A percentile compares a stretch with the other conserved stretches of the same genome.
phyloP scores from a whole-genome alignment of 2,329 filamentous ascomycete species.

The Ophiognomonia clavigignenti-juglandacearum region DNA sequence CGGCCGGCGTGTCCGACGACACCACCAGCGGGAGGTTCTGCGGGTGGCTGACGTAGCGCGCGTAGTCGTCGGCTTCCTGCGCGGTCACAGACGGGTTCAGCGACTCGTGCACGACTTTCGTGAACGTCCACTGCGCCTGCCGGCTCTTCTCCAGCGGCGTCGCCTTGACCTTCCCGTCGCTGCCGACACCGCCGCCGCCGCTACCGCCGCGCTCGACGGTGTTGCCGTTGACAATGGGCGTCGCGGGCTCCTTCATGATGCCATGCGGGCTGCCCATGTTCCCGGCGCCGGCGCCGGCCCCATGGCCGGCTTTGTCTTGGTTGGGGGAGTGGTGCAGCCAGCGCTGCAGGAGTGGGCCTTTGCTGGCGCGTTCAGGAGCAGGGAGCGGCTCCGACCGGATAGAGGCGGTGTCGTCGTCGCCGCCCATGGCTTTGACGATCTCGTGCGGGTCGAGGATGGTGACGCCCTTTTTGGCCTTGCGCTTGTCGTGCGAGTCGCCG shows the following conservation, averaged over 20 bases:
- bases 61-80: conserved; percentile 79
- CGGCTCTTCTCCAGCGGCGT: conserved; percentile 70
- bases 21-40: conserved; percentile 81
- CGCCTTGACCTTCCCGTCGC: conserved; percentile 41
- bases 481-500: conserved; percentile 55
- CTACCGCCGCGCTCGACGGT: conserved; percentile 8
- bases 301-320: conserved; percentile 28
- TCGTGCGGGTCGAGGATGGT: conserved; percentile 61
- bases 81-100: conserved; percentile 76
- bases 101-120: conserved; percentile 78
- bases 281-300: too few relatives aligned
- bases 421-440: conserved; percentile 25
- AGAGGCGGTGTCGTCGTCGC: conserved; percentile 37
- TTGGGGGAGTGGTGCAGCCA: conserved; percentile 51
- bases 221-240: conserved; percentile 18
- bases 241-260: conserved; percentile 52
- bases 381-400: conserved; percentile 30
- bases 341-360: conserved; percentile 52
- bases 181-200: too few relatives aligned
- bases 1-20: conserved; percentile 56
- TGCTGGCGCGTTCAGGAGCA: conserved; percentile 29
- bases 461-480: conserved; percentile 61
- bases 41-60: conserved; percentile 82
- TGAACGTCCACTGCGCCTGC: conserved; percentile 82
- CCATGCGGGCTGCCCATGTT: conserved; percentile 30